These are phyloP conservation scores for Francoa sonchifolia DNA, from an alignment of 441 rosid genomes.

Conservation along the genomic window DNA sequence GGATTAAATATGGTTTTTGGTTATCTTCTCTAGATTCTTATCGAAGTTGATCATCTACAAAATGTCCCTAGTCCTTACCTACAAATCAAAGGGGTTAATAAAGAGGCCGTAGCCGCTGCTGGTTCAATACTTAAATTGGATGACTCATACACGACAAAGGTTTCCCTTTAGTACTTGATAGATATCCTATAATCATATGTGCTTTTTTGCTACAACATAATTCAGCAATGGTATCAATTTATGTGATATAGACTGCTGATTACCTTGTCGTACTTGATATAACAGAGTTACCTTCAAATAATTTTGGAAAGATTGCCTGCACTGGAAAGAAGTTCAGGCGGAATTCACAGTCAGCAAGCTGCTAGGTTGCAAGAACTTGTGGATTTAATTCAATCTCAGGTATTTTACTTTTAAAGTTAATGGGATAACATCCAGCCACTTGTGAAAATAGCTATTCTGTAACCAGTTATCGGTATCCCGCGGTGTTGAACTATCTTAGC, in stretches of 20 bases:
- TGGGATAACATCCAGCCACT: too few relatives aligned
- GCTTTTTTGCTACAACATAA: constrained; percentile 1
- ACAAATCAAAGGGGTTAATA: constrained; percentile 93
- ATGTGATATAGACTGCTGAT: constrained; percentile 1
- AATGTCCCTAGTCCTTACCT: constrained; percentile 66
- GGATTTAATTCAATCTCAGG: constrained; percentile 90
- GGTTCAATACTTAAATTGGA: constrained; percentile 80
- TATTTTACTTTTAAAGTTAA: constrained; percentile 13
- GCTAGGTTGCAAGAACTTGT: constrained; percentile 84
- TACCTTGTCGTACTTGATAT: constrained; percentile 2
- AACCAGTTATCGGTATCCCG: too few relatives aligned
- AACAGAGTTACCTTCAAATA: constrained; percentile 87
- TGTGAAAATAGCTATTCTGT: too few relatives aligned
- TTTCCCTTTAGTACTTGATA: constrained; percentile 16
- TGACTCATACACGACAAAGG: constrained; percentile 97
- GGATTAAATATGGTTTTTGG: constrained; percentile 8
- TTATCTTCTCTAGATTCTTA: constrained; percentile 47
- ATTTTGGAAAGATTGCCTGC: constrained; percentile 70
- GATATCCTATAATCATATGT: neutral
- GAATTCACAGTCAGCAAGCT: constrained; percentile 71
- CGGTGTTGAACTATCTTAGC: neutral
- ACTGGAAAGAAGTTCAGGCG: constrained; percentile 56
- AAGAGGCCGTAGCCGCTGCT: constrained; percentile 87
- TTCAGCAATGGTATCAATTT: constrained; percentile 1
- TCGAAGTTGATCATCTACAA: constrained; percentile 92